phyloP scores from a whole-genome alignment of 306 rosid genomes.

The Astragalus glycyphyllos region DNA sequence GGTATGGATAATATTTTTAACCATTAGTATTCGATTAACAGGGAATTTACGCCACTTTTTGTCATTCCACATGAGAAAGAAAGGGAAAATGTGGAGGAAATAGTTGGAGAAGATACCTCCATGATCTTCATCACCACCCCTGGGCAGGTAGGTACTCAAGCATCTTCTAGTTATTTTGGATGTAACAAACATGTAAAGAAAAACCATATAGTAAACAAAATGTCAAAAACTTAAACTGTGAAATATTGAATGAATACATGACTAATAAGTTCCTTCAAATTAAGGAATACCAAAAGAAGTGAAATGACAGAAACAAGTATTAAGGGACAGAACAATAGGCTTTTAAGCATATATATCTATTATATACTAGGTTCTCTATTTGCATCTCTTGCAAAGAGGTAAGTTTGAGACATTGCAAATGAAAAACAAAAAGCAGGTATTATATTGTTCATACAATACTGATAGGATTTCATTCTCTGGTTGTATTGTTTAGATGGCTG shows the following conservation, averaged over 20 bases:
- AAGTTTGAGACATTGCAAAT: neutral
- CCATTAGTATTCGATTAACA: slow-evolving; percentile 38
- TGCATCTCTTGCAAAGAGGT: neutral
- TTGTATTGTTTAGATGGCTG: slow-evolving; percentile 66
- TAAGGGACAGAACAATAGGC: slow-evolving; percentile 18
- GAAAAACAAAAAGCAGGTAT: neutral
- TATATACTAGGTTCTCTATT: neutral
- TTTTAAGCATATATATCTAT: neutral
- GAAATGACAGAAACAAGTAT: neutral
- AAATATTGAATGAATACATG: slow-evolving; percentile 4
- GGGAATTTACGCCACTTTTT: slow-evolving; percentile 79
- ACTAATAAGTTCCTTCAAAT: neutral
- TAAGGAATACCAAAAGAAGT: neutral
- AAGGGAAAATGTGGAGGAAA: slow-evolving; percentile 80
- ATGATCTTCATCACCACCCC: slow-evolving; percentile 90
- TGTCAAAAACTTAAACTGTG: slow-evolving; percentile 8
- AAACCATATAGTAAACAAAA: neutral
- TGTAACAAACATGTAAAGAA: slow-evolving; percentile 3
- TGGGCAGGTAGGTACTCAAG: slow-evolving; percentile 88
- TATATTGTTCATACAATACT: neutral
- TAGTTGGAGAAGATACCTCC: slow-evolving; percentile 64
- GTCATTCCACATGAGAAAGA: slow-evolving; percentile 95
- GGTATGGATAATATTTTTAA: slow-evolving; percentile 20
- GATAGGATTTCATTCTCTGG: slow-evolving; percentile 25
- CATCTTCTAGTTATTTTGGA: slow-evolving; percentile 23